Evolutionary conservation across 1,284 basidiomycete genomes (phyloP).

Genomic region (Vanrija humicola): DNA sequence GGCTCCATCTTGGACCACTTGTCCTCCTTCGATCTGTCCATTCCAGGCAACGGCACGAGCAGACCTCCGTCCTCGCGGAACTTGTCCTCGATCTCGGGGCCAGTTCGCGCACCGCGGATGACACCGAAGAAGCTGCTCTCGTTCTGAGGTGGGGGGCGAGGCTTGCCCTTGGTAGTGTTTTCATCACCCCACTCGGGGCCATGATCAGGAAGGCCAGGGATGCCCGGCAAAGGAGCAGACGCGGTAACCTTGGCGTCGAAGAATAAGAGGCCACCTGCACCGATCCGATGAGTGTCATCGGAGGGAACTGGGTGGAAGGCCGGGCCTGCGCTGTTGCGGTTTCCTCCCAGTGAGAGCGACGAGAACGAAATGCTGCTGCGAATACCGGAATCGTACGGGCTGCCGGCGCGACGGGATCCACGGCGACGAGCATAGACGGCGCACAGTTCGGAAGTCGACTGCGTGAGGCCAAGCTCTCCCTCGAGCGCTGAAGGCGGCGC

Average conservation of each 20-base stretch:
- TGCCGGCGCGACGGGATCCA: constrained; percentile 5
- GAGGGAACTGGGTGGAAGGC: constrained; percentile 66
- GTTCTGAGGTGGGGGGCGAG: constrained; percentile 32
- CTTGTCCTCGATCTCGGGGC: constrained; percentile 34
- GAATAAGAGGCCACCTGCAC: constrained; percentile 61
- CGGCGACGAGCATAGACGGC: constrained; percentile 18
- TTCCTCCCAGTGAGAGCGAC: constrained; percentile 12
- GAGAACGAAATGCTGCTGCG: constrained; percentile 14
- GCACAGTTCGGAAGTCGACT: constrained; percentile 29
- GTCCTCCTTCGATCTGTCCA: constrained; percentile 20
- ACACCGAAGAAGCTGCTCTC: constrained; percentile 50
- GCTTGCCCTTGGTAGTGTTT: constrained; percentile 9
- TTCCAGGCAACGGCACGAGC: constrained; percentile 7
- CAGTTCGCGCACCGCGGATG: constrained; percentile 27
- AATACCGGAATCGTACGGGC: background rate
- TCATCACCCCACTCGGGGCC: constrained; percentile 34
- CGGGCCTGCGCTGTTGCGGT: constrained; percentile 12
- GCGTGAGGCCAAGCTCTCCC: constrained; percentile 40
- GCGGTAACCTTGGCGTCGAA: constrained; percentile 22
- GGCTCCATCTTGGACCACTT: constrained; percentile 56
- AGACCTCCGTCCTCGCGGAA: constrained; percentile 19
- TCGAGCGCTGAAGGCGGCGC: constrained; percentile 6
- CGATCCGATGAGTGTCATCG: constrained; percentile 75
- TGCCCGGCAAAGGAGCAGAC: constrained; percentile 11
- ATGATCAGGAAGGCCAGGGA: constrained; percentile 38